phyloP scores from a whole-genome alignment of 768 basidiomycete genomes.

The Tylopilus sp. region DNA sequence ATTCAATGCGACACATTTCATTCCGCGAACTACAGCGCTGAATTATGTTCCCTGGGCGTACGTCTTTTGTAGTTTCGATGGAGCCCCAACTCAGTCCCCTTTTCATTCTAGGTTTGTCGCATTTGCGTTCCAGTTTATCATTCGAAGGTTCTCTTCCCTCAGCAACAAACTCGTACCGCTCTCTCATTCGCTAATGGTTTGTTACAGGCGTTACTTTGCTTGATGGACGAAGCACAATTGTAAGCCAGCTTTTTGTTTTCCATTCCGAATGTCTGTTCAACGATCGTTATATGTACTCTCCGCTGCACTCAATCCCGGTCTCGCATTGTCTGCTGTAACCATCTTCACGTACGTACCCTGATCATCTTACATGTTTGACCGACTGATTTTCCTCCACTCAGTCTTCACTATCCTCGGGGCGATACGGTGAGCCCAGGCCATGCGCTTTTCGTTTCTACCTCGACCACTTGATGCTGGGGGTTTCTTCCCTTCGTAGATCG shows the following conservation, averaged over 20 bases:
- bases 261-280: neutral
- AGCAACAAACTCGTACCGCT: too few relatives aligned
- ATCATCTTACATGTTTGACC: neutral
- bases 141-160: too few relatives aligned
- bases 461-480: too few relatives aligned
- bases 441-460: neutral
- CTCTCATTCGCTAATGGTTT: too few relatives aligned
- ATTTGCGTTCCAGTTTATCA: too few relatives aligned
- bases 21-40: slow-evolving; percentile 82
- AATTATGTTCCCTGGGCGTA: slow-evolving; percentile 80
- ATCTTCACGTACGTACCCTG: slow-evolving; percentile 56
- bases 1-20: slow-evolving; percentile 61
- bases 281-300: slow-evolving; percentile 57
- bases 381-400: neutral
- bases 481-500: slow-evolving; percentile 16
- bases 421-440: slow-evolving; percentile 26
- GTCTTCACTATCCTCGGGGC: slow-evolving; percentile 26
- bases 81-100: too few relatives aligned
- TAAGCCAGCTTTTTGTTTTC: slow-evolving; percentile 25
- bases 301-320: slow-evolving; percentile 72
- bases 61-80: slow-evolving; percentile 1
- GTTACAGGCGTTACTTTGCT: slow-evolving; percentile 47
- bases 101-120: too few relatives aligned
- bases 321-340: slow-evolving; percentile 60
- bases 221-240: slow-evolving; percentile 83